These are phyloP conservation scores for Ambrosia hybrid DNA, from an alignment of 140 eudicot genomes.

Conservation along the genomic window DNA sequence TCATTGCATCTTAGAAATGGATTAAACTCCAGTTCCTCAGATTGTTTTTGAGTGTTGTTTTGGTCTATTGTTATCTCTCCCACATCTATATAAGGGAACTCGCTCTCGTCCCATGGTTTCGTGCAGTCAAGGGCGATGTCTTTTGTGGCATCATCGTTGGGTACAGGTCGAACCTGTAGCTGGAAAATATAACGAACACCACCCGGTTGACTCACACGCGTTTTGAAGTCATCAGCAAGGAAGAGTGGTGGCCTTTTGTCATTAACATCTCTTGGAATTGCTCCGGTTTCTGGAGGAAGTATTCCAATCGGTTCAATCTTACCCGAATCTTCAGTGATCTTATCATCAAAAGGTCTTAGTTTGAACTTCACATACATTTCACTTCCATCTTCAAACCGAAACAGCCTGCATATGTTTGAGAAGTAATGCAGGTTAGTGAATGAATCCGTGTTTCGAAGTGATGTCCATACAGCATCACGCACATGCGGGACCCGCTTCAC, in stretches of 20 bases:
- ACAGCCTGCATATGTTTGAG: slow-evolving; percentile 72
- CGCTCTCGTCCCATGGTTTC: slow-evolving; percentile 65
- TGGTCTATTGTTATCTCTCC: slow-evolving; percentile 70
- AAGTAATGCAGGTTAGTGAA: slow-evolving; percentile 68
- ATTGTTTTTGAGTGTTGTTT: slow-evolving; percentile 45
- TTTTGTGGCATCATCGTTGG: slow-evolving; percentile 47
- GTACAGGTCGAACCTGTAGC: slow-evolving; percentile 60
- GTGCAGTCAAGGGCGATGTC: slow-evolving; percentile 79
- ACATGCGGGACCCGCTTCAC: slow-evolving; percentile 78
- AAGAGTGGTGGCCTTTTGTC: slow-evolving; percentile 71
- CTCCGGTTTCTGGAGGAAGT: slow-evolving; percentile 90
- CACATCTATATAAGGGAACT: slow-evolving; percentile 58
- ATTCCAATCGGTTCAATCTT: slow-evolving; percentile 66
- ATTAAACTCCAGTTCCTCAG: slow-evolving; percentile 66
- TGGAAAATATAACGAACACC: slow-evolving; percentile 69
- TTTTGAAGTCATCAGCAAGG: slow-evolving; percentile 70
- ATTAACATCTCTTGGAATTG: slow-evolving; percentile 62
- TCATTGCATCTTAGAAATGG: slow-evolving; percentile 69
- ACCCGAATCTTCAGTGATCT: slow-evolving; percentile 64
- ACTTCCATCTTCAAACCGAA: slow-evolving; percentile 67
- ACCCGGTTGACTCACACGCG: slow-evolving; percentile 60
- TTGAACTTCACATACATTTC: slow-evolving; percentile 84
- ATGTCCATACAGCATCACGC: slow-evolving; percentile 80
- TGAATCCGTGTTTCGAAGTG: slow-evolving; percentile 63
- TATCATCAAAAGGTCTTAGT: slow-evolving; percentile 61